Base-by-base conservation (phyloP, 192 early-diverging fungal species). In the Chytriomyces confervae region DNA sequence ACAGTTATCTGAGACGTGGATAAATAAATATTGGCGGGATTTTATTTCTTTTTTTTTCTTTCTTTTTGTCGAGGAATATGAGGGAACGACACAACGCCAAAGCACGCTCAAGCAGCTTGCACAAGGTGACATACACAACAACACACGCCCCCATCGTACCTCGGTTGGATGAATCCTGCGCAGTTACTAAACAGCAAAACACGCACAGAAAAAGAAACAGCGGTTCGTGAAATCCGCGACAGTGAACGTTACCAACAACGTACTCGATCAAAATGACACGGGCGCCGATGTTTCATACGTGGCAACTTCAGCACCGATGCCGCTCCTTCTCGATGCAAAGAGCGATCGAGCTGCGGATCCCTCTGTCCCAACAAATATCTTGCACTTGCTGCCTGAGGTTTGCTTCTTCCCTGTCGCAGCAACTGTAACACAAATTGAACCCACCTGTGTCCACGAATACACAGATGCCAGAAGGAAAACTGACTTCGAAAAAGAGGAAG, bases 401-500 rank as follows among this genome's bases (percentile, higher is more conserved):
- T 9, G 53, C 48, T 36, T 61, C 53, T 72, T 43, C 44, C 18
- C 45, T 48, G n/a, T 48, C 67, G 4, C 29, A 36, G 11, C 46
- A 23, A 36, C 18, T 69, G 13, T 47, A 9, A 5, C 18, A 6
- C 47, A 13, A 24, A 27, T 23, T n/a, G 20, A 11, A 24, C 63
- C 5, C 44, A 68, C 44, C 11, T 46, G 20, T 57, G 0, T 13
- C 53, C 20, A n/a, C 5, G 20, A 57, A 16, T 18, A 29, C 36
- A 7, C 47, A 77, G 66, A 48, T 63, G 61, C 83, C 78, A 7
- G 76, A 64, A 47, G 82, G 75, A 50, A 86, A 82, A 67, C 50
- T 84, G 50, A 81, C 83, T 7, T 82, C 86, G 6, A 89, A 90
- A 79, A 90, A 90, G 75, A 50, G 79, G 74, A 88, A 90, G 62